Evolutionary conservation across 345 rosid species (phyloP), one percentile per base, ranked within the genome.

Genomic region (Heritiera littoralis): DNA sequence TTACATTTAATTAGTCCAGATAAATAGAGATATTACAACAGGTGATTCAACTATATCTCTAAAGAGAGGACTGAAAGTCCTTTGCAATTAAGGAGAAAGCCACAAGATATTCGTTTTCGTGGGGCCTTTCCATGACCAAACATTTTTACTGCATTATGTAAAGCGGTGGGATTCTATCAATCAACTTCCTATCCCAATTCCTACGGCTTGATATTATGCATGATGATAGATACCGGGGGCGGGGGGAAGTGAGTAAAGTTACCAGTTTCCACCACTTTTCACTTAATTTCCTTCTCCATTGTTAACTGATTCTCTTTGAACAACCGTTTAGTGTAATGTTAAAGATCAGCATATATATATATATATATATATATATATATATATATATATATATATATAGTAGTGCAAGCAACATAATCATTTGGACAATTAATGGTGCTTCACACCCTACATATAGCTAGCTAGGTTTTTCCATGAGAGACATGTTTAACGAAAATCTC

Each of bases 11-110:
- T n/a, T n/a, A n/a, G n/a, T n/a, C n/a, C n/a, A n/a, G n/a, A n/a
- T n/a, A n/a, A n/a, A n/a, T n/a, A n/a, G n/a, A n/a, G n/a, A n/a
- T n/a, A n/a, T n/a, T n/a, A n/a, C n/a, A n/a, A n/a, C 87, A 86
- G 88, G 89, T 73, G 89, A 89, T 89, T 88, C 89, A 84, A 86
- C 79, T 41, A 63, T 78, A 84, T 83, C 88, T 82, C 81, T 38
- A 54, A 48, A 66, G 66, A 64, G 58, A 52, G 72, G 43, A n/a
- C 23, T 38, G 15, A 59, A 58, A 70, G 67, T 59, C 64, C 48
- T 64, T 74, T 80, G 82, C 38, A 65, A 69, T 43, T 71, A 80
- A 77, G 48, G 71, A 48, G 65, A 41, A n/a, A 70, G 78, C 81
- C 78, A 60, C 86, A 52, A 35, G 15, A 46, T 45, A 14, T 61